A percentile compares a stretch with the other conserved stretches of the same genome.
Evolutionary conservation across 2,329 filamentous ascomycete species (phyloP).

Genomic region (Blastomyces parvus): DNA sequence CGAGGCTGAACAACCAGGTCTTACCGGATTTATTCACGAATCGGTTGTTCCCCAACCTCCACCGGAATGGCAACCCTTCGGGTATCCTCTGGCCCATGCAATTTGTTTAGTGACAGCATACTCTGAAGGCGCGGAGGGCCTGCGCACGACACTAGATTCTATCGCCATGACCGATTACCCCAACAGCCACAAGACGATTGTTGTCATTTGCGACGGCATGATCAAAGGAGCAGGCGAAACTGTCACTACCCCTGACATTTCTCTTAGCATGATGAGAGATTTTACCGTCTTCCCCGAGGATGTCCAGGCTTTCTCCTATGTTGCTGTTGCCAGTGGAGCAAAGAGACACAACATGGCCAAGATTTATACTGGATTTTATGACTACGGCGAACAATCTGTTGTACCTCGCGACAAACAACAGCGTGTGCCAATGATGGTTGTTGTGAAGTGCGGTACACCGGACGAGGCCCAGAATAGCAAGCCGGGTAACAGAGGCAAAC

Average conservation of each 20-base stretch:
- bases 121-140: conserved; percentile 85
- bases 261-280: conserved; percentile 90
- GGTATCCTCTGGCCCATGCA: conserved; percentile 83
- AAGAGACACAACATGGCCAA: conserved; percentile 99
- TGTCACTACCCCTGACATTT: conserved; percentile 79
- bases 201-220: conserved; percentile 93
- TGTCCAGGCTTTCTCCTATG: conserved; percentile 86
- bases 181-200: conserved; percentile 95
- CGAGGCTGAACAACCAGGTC: conserved; percentile 63
- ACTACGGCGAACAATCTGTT: conserved; percentile 73
- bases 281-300: conserved; percentile 69
- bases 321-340: conserved; percentile 86
- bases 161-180: conserved; percentile 97
- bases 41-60: conserved; percentile 92
- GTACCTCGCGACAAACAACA: conserved; percentile 84
- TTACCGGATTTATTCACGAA: conserved; percentile 92
- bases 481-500: conserved; percentile 94
- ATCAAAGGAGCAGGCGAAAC: conserved; percentile 92
- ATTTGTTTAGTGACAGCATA: conserved; percentile 96
- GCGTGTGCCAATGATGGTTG: conserved; percentile 91
- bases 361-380: conserved; percentile 95
- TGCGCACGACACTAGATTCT: conserved; percentile 89
- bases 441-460: conserved; percentile 92
- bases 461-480: conserved; percentile 74
- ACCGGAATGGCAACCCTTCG: conserved; percentile 94